These are phyloP conservation scores for Inga laurina DNA, from an alignment of 306 rosid species.

Conservation along the genomic window DNA sequence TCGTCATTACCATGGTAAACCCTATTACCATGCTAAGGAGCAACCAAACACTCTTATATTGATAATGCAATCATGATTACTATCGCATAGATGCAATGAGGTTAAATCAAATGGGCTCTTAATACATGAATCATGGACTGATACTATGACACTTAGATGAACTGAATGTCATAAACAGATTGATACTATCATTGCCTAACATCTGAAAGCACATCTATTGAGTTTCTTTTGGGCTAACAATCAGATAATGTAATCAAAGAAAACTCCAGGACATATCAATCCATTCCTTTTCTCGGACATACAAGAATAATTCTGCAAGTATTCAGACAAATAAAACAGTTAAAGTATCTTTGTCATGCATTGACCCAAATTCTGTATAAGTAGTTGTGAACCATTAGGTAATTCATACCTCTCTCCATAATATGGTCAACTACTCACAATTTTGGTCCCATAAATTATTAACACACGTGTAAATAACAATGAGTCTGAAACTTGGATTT, in stretches of 20 bases:
- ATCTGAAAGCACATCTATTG: neutral
- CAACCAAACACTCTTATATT: too few species aligned
- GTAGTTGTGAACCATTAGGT: neutral
- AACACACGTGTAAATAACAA: neutral
- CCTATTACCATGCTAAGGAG: too few species aligned
- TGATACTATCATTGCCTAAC: constrained; percentile 4
- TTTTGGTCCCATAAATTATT: constrained; percentile 5
- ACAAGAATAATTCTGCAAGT: neutral
- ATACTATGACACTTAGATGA: neutral
- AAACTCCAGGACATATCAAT: constrained; percentile 8
- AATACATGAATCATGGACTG: constrained; percentile 19
- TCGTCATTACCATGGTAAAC: too few species aligned
- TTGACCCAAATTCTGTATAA: constrained; percentile 11
- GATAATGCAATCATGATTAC: too few species aligned
- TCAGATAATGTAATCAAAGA: constrained; percentile 6
- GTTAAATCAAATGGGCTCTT: neutral
- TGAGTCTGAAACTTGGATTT: neutral
- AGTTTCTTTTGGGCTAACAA: neutral
- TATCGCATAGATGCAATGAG: too few species aligned
- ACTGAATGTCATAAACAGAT: constrained; percentile 13
- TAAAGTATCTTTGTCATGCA: neutral
- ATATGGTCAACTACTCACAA: constrained; percentile 20
- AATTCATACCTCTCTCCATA: neutral
- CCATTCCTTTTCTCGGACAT: constrained; percentile 21
- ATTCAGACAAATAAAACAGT: constrained; percentile 16